phyloP scores from a whole-genome alignment of 768 basidiomycete genomes.

The Russula griseocarnosa region DNA sequence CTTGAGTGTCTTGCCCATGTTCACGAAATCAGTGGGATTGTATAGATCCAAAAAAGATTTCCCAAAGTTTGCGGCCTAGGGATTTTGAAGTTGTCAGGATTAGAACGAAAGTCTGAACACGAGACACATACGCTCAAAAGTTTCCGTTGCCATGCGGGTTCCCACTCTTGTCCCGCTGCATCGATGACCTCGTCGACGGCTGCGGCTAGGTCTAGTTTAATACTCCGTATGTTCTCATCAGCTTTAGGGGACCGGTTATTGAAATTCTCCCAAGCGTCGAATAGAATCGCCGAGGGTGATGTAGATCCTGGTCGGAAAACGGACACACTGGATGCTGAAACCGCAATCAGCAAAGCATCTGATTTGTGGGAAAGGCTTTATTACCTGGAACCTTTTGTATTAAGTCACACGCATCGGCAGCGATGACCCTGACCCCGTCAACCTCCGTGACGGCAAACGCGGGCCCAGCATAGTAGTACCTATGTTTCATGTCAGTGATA shows the following conservation, averaged over 20 bases:
- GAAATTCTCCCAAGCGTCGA: slow-evolving; percentile 90
- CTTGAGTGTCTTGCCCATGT: slow-evolving; percentile 88
- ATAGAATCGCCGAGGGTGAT: slow-evolving; percentile 85
- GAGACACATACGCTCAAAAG: slow-evolving; percentile 64
- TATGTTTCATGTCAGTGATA: slow-evolving; percentile 18
- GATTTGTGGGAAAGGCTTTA: background rate
- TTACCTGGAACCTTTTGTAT: slow-evolving; percentile 90
- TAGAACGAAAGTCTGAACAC: background rate
- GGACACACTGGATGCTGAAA: slow-evolving; percentile 65
- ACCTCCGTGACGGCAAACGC: slow-evolving; percentile 79
- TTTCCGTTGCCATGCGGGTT: slow-evolving; percentile 82
- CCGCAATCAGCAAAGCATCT: slow-evolving; percentile 5
- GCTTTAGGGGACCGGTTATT: slow-evolving; percentile 80
- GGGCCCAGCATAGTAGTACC: slow-evolving; percentile 75
- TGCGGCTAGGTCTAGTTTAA: slow-evolving; percentile 76
- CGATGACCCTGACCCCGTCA: slow-evolving; percentile 85
- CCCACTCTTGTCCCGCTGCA: slow-evolving; percentile 90
- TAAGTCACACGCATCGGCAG: slow-evolving; percentile 77
- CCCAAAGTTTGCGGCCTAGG: slow-evolving; percentile 93
- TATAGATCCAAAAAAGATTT: slow-evolving; percentile 90
- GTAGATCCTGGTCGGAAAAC: slow-evolving; percentile 93
- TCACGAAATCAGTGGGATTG: slow-evolving; percentile 87
- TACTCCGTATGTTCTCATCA: slow-evolving; percentile 86
- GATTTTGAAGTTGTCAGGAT: background rate
- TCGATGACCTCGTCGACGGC: slow-evolving; percentile 93